phyloP scores from a whole-genome alignment of 2,329 filamentous ascomycete species.

The Coniochaeta sp. region DNA sequence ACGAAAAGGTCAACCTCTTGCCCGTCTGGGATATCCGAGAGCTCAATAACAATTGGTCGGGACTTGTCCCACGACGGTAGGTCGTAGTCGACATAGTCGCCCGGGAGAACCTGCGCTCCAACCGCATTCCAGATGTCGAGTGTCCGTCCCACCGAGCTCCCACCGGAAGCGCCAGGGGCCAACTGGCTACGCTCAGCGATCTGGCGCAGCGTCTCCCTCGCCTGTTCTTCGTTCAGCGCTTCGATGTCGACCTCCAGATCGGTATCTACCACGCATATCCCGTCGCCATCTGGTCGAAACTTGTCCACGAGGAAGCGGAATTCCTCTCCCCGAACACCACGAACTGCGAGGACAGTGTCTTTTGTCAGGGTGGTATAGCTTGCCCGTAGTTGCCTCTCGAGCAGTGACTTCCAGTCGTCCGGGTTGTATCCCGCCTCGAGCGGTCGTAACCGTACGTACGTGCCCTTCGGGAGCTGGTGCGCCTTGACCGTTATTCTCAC shows the following conservation, averaged over 20 bases:
- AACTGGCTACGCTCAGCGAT: slow-evolving; percentile 62
- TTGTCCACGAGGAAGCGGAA: slow-evolving; percentile 85
- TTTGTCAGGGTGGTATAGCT: slow-evolving; percentile 88
- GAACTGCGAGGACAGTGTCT: slow-evolving; percentile 67
- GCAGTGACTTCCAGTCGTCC: slow-evolving; percentile 89
- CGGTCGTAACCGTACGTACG: slow-evolving; percentile 81
- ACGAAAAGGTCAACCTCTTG: slow-evolving; percentile 69
- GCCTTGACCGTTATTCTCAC: slow-evolving; percentile 62
- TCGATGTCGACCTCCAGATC: slow-evolving; percentile 97
- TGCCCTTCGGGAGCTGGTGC: slow-evolving; percentile 76
- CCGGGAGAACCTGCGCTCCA: slow-evolving; percentile 65
- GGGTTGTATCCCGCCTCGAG: slow-evolving; percentile 93
- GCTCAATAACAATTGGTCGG: slow-evolving; percentile 59
- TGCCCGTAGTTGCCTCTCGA: slow-evolving; percentile 80
- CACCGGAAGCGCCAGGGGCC: slow-evolving; percentile 53
- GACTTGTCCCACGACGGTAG: slow-evolving; percentile 72
- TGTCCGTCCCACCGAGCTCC: slow-evolving; percentile 67
- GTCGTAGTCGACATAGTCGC: slow-evolving; percentile 87
- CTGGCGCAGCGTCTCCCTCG: slow-evolving; percentile 74
- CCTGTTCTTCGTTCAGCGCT: slow-evolving; percentile 88
- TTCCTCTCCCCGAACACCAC: slow-evolving; percentile 56
- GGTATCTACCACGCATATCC: slow-evolving; percentile 91
- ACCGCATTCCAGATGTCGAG: slow-evolving; percentile 68
- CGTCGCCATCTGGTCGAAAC: slow-evolving; percentile 76
- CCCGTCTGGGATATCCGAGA: slow-evolving; percentile 49